Evolutionary conservation across 495 filamentous ascomycete genomes (phyloP).

Genomic region (Penicillium soppii): DNA sequence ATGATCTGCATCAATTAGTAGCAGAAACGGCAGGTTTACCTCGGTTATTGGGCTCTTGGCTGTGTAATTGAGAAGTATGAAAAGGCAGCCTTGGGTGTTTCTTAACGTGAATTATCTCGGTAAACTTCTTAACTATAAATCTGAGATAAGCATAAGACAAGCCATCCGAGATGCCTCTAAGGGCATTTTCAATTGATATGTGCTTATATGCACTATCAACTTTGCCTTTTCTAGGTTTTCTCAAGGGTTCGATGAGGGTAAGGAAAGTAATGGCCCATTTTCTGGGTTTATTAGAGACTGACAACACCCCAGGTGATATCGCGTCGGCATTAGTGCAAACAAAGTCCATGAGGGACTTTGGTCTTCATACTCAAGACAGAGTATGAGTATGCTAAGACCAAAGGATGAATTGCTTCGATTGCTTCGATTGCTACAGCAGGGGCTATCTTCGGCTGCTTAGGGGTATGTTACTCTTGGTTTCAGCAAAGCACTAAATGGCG

Average conservation of each 20-base stretch:
- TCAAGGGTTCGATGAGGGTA: slow-evolving; percentile 27
- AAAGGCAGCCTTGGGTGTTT: slow-evolving; percentile 35
- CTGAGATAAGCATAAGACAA: slow-evolving; percentile 55
- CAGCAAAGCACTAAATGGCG: not conserved
- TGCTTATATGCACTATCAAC: slow-evolving; percentile 17
- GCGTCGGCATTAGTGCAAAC: slow-evolving; percentile 20
- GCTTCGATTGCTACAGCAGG: slow-evolving; percentile 64
- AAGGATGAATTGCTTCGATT: slow-evolving; percentile 61
- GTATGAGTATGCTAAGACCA: slow-evolving; percentile 37
- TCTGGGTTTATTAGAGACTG: not conserved
- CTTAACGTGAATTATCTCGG: too few species aligned
- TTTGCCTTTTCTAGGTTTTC: slow-evolving; percentile 20
- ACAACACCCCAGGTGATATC: slow-evolving; percentile 13
- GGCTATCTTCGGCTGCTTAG: slow-evolving; percentile 33
- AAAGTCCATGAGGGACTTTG: slow-evolving; percentile 33
- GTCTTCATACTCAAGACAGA: slow-evolving; percentile 56
- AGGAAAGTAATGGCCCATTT: not conserved
- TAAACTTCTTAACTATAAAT: too few species aligned
- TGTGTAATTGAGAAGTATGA: not conserved
- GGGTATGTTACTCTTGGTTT: slow-evolving; percentile 9
- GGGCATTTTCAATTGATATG: slow-evolving; percentile 19
- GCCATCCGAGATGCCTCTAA: slow-evolving; percentile 18
- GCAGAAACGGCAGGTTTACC: not conserved
- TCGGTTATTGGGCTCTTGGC: not conserved
- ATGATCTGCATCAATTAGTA: too few species aligned